These are phyloP conservation scores for Chimonanthus salicifolius DNA, from an alignment of 164 flowering plant species.

Conservation along the genomic window DNA sequence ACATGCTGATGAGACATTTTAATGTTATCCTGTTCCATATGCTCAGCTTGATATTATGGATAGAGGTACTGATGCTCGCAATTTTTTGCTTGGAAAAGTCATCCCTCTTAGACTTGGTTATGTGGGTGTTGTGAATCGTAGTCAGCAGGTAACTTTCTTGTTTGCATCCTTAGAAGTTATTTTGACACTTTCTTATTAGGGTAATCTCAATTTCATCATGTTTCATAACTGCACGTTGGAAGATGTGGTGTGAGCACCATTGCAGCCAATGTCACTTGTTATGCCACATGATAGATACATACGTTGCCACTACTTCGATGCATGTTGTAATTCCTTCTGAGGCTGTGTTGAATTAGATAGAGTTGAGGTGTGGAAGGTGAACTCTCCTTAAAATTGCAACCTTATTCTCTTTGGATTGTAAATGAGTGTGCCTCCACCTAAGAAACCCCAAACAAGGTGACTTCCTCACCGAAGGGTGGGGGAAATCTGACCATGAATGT, in stretches of 20 bases:
- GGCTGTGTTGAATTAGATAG: too few species aligned
- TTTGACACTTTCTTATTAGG: background rate
- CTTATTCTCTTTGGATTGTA: too few species aligned
- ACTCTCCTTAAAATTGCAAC: too few species aligned
- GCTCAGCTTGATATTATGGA: conserved; percentile 35
- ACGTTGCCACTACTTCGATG: too few species aligned
- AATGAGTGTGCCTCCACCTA: too few species aligned
- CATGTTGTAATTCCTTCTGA: too few species aligned
- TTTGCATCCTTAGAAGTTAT: background rate
- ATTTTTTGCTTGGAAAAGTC: conserved; percentile 38
- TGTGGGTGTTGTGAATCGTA: conserved; percentile 38
- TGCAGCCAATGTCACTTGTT: too few species aligned
- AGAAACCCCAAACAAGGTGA: too few species aligned
- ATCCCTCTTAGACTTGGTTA: conserved; percentile 38
- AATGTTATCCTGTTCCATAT: background rate
- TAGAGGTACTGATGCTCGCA: conserved; percentile 33
- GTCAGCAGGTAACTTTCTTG: conserved; percentile 27
- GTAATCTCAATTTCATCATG: background rate
- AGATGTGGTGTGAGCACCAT: background rate
- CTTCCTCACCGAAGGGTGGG: too few species aligned
- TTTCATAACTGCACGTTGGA: background rate
- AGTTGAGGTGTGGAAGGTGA: too few species aligned
- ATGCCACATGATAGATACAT: too few species aligned
- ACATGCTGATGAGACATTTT: background rate
- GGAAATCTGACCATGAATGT: too few species aligned